Conservation (phyloP, 75 land plant genomes). For the Pinus taeda region DNA sequence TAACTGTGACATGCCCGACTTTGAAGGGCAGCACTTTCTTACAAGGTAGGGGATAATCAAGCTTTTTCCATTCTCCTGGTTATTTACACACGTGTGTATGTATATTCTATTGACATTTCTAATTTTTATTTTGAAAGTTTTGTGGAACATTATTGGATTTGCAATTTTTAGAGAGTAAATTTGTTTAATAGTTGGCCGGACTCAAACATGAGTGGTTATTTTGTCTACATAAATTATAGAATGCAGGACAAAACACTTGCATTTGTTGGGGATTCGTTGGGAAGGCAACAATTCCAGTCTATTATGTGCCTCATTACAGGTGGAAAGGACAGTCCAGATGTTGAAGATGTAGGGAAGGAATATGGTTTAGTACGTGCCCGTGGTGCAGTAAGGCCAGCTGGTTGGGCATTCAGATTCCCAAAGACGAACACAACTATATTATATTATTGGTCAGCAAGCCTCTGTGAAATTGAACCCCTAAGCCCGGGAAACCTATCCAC, state of each 20-base stretch:
- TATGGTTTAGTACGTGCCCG: slow-evolving; percentile 56
- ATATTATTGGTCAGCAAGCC: slow-evolving; percentile 81
- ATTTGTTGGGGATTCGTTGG: slow-evolving; percentile 85
- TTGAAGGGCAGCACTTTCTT: slow-evolving; percentile 49
- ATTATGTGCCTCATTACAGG: slow-evolving; percentile 85
- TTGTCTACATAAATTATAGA: slow-evolving; percentile 58
- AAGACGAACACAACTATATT: slow-evolving; percentile 78
- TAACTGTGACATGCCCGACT: slow-evolving; percentile 71
- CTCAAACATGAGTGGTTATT: slow-evolving; percentile 88
- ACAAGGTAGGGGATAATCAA: slow-evolving; percentile 30
- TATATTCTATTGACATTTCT: too few species aligned
- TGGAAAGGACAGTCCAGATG: slow-evolving; percentile 36
- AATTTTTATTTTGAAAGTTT: background rate
- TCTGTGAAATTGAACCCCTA: slow-evolving; percentile 60
- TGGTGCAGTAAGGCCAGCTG: slow-evolving; percentile 58
- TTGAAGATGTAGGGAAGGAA: slow-evolving; percentile 50
- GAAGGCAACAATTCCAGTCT: slow-evolving; percentile 86
- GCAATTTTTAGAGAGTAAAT: too few species aligned
- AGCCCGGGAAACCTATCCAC: slow-evolving; percentile 24
- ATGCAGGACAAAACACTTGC: slow-evolving; percentile 79
- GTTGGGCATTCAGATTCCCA: slow-evolving; percentile 68
- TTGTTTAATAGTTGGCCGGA: slow-evolving; percentile 42
- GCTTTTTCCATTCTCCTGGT: background rate
- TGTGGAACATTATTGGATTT: background rate
- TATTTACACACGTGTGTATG: background rate